Conservation (phyloP, 345 rosid genomes). For the Orychophragmus violaceus region DNA sequence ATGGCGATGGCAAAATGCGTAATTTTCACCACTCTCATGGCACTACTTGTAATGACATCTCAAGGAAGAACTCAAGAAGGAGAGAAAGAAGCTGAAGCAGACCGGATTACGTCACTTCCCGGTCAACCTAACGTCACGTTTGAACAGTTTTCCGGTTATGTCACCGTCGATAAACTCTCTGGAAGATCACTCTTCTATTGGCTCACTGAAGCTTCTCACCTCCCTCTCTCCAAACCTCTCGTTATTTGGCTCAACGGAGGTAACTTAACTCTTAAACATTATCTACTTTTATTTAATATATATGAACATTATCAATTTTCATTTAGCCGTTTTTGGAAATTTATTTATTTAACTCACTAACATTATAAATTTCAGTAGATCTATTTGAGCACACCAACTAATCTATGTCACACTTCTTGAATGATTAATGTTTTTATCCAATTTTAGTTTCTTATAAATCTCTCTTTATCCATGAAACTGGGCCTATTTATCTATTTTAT, state of each 20-base stretch:
- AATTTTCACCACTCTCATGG: constrained; percentile 27
- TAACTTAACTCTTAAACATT: neutral
- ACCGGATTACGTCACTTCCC: constrained; percentile 74
- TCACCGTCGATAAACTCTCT: constrained; percentile 51
- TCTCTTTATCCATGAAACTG: neutral
- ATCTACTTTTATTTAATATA: neutral
- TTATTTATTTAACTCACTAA: neutral
- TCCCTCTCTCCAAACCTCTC: constrained; percentile 61
- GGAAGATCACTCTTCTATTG: constrained; percentile 96
- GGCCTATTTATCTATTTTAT: neutral
- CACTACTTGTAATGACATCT: constrained; percentile 24
- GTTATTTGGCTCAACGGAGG: constrained; percentile 99
- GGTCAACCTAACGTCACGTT: constrained; percentile 88
- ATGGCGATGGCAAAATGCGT: constrained; percentile 30
- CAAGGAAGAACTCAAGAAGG: constrained; percentile 13
- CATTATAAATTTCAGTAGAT: neutral
- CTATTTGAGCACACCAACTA: neutral
- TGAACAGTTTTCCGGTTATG: constrained; percentile 91
- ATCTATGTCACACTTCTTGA: neutral
- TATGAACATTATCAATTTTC: neutral
- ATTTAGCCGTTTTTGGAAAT: neutral
- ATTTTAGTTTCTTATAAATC: neutral
- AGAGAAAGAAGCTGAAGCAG: constrained; percentile 48
- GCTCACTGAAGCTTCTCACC: constrained; percentile 68
- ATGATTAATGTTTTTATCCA: neutral